Evolutionary conservation across 2,329 filamentous ascomycete genomes (phyloP), one percentile per base, ranked within the genome.

Genomic region (Eutypella sp.): DNA sequence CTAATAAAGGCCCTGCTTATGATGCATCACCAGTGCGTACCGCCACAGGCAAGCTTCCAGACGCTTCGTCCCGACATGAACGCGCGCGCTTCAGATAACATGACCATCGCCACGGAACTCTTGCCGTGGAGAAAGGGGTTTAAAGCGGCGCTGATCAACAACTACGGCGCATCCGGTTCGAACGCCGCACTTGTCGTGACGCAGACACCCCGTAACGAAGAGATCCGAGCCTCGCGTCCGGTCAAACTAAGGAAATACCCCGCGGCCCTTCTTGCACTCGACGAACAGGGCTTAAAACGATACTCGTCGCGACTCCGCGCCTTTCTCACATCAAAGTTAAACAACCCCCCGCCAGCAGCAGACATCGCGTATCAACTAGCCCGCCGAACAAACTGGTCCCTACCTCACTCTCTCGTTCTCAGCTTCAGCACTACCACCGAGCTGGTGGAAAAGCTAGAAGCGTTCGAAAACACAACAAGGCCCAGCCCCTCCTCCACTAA

Each of bases 1-100:
- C 43, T 61, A 9, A 54, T 65, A 45, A 67, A 66, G 49, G 41
- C 50, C 3, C 42, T 64, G 7, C 31, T 62, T 8, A 58, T 59
- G 45, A 49, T 66, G 23, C 46, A 54, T 16, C 40, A 54, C 2
- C 41, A 45, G 2, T 20, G 24, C 2, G 53, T 67, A 5, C 61
- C 64, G 2, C 50, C 57, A 1, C 64, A 67, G 37, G 55, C 62
- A 11, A 59, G 56, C 46, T 61, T 64, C 16, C 9, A 45, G 2
- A 50, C 43, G 1, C 42, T 63, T 2, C 64, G 59, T 40, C 64
- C 46, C 11, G 27, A 41, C 2, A 46, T 60, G 25, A 36, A 44
- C 1, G 42, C 48, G 5, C 33, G 40, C 2, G 37, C 42, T 8
- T 34, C 38, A 19, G 49, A 58, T 42, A 42, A 43, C 5, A 51